Conservation (phyloP, 768 basidiomycete genomes). For the Tulasnella sp. region DNA sequence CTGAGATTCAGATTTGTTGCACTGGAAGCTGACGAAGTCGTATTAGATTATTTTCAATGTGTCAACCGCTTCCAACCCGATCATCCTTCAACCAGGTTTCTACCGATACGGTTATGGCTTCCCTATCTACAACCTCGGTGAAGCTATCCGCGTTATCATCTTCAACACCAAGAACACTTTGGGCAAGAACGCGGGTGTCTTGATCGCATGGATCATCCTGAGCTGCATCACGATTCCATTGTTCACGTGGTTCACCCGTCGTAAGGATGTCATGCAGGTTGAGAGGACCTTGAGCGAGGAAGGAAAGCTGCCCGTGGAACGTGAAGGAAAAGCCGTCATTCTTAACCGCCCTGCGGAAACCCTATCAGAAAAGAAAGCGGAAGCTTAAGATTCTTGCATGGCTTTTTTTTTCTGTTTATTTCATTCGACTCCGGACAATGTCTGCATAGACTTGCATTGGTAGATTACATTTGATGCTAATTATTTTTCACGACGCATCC, state of each 20-base stretch:
- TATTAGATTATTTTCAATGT: constrained; percentile 44
- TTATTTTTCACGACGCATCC: no score
- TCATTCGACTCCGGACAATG: no score
- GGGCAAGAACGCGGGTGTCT: constrained; percentile 26
- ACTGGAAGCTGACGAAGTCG: constrained; percentile 13
- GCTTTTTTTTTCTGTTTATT: no score
- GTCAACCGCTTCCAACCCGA: constrained; percentile 36
- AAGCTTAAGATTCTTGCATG: no score
- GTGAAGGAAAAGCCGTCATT: no score
- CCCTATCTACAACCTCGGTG: constrained; percentile 57
- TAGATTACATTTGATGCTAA: no score
- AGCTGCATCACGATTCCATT: constrained; percentile 4
- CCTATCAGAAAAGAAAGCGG: no score
- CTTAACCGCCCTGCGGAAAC: no score
- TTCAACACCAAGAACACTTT: constrained; percentile 49
- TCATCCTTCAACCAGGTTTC: constrained; percentile 30
- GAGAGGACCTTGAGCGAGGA: not conserved
- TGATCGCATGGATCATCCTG: constrained; percentile 25
- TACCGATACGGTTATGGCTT: constrained; percentile 29
- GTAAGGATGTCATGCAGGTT: constrained; percentile 3
- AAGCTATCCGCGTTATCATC: constrained; percentile 46
- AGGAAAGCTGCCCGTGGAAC: no score
- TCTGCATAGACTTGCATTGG: no score
- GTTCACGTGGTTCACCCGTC: constrained; percentile 9
- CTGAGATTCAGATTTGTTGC: not conserved